Evolutionary conservation across 139 green algal genomes (phyloP), one percentile per base, ranked within the genome.

Genomic region (Tetraselmis chui): DNA sequence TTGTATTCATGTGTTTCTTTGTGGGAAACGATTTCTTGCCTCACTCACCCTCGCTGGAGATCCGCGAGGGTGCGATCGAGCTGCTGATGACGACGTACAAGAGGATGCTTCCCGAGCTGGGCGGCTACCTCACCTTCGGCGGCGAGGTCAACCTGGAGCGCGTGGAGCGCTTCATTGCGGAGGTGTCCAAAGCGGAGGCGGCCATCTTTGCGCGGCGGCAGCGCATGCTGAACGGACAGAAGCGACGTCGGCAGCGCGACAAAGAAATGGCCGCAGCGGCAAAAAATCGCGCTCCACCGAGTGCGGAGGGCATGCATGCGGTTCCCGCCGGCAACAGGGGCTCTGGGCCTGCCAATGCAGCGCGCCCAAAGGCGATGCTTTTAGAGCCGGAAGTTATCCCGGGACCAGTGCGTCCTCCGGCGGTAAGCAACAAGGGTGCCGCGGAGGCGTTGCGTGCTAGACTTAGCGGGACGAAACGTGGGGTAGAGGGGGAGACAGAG

Each of bases 1-100:
- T 95, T 85, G 94, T 99, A 28, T 98, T 99, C 90, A 97, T 99
- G 89, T 99, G 96, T 89, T 99, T 98, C 89, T 99, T 99, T 77
- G 92, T 97, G 76, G 96, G 97, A 58, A 99, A 99, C 81, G 97
- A 99, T 85, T 99, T 99, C 85, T 84, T 99, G 87, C 97, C 97
- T 5, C 97, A 99, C 90, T 98, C 98, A 95, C 97, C 97, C 25
- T 99, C 97, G 22, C 91, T 99, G 80, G 97, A 99, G 87, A 99
- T 99, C 82, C 87, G 90, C 1, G 92, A 95, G 90, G 92, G 94
- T 28, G 97, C 95, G 59, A 99, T 99, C 78, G 95, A 98, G 85
- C 89, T 99, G 77, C 92, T 99, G 76, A 96, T 99, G 89, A 83
- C 85, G 0, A 89, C 95, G 18, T 94, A 94, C 88, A 91, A 89